Evolutionary conservation across 2,329 filamentous ascomycete species (phyloP), one percentile per base, ranked within the genome.

Genomic region (Neonectria magnoliae): DNA sequence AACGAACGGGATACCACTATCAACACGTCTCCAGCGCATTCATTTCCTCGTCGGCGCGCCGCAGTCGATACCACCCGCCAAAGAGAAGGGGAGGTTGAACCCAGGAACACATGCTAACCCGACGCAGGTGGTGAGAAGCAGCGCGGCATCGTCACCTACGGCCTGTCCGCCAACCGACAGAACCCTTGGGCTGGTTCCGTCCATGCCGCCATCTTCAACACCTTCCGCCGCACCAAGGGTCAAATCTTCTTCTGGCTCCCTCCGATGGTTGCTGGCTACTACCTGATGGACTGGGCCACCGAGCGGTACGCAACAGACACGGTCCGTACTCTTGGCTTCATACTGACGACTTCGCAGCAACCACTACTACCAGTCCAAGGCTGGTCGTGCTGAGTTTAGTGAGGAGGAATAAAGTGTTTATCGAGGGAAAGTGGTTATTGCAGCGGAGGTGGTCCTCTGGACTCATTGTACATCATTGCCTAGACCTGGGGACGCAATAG

Each of bases 141-240:
- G 79, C 89, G 85, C 79, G 88, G 88, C 65, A 87, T 91, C 74
- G 79, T 89, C 76, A 82, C 83, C 76, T 98, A 97, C 83, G 87
- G 90, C 71, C 79, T 99, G 73, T 91, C 93, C 74, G 83, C 91
- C 72, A 98, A 99, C 88, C 91, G 92, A 79, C 95, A 97, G 85
- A 90, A 92, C 77, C 92, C 94, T 69, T 87, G 97, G 72, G 93
- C 93, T 69, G 93, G 93, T 75, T 85, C 91, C 65, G 81, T 87
- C 70, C 84, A 95, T 81, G 92, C 91, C 72, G 95, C 94, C 77
- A 83, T 98, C 85, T 98, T 98, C 91, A 99, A 99, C 88, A 91
- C 89, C 75, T 97, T 92, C 88, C 91, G 96, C 81, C 90, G 96
- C 76, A 92, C 91, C 83, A 90, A 90, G 80, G 81, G 87, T 74